Evolutionary conservation across 495 filamentous ascomycete genomes (phyloP), one percentile per base, ranked within the genome.

Genomic region (Clohesyomyces aquaticus): DNA sequence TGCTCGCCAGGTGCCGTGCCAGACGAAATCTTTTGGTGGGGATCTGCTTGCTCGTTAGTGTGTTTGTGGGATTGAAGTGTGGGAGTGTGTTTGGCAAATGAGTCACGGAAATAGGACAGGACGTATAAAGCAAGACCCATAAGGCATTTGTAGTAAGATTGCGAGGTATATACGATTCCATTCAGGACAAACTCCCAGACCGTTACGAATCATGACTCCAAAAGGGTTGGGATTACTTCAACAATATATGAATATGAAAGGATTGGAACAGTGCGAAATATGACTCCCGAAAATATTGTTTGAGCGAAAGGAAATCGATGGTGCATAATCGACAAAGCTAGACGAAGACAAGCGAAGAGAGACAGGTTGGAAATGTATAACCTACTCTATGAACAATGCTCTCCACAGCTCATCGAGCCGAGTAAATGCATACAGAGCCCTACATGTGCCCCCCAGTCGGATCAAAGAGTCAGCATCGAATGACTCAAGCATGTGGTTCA

Each of bases 331-430:
- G 3, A 49, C 32, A 18, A 3, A 1, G 8, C 9, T 32, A 26
- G 8, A 3, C 46, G 10, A 35, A 8, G 25, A 3, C 12, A 18
- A 16, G 35, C 27, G 41, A 50, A 38, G n/a, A 3, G 22, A 27
- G 55, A 67, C 19, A 28, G 35, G 0, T 22, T 21, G 19, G 64
- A 58, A 26, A 22, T 12, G 22, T 18, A 18, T 55, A 70, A 82
- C 91, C 83, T 88, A 98, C 94, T 85, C 81, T 65, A 96, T 80
- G 68, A 92, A 95, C 10, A 96, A 75, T 21, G 85, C 72, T 76
- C 94, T 94, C 94, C 94, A 98, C 25, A 98, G 73, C 62, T 98
- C 94, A 61, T 98, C 94, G 29, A 83, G 83, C 41, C 88, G 80
- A 43, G 88, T 88, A 73, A 92, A 94, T 8, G 93, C 94, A 79